A percentile compares a stretch with the other conserved stretches of the same genome.
Conservation (phyloP, 306 rosid genomes). For the Vigna hirtella region DNA sequence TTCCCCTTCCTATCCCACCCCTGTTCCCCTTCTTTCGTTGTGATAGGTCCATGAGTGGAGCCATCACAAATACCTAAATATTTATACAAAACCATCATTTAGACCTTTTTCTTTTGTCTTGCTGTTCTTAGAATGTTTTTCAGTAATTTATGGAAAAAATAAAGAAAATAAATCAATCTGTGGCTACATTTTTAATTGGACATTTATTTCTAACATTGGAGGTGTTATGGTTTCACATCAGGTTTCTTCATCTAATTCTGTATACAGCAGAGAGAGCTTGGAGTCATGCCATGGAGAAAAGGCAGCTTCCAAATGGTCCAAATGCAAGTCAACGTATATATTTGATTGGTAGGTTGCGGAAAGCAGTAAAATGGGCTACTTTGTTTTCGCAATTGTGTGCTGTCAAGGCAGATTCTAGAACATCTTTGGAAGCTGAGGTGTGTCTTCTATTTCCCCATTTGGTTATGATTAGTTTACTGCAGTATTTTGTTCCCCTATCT, state of each 20-base stretch:
- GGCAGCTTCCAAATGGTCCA: constrained; percentile 96
- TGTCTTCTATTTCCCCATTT: constrained; percentile 33
- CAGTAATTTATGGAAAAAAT: background rate
- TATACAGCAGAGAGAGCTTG: constrained; percentile 97
- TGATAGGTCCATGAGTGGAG: background rate
- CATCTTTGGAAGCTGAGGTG: constrained; percentile 99
- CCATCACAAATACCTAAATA: background rate
- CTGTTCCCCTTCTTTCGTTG: background rate
- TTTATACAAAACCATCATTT: constrained; percentile 18
- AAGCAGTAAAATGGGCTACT: constrained; percentile 94
- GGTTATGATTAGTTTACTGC: constrained; percentile 16
- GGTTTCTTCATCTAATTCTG: constrained; percentile 91
- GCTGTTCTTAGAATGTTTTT: background rate
- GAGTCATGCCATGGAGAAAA: constrained; percentile 99
- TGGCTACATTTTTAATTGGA: constrained; percentile 1
- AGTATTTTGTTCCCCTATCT: background rate
- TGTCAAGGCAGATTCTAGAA: constrained; percentile 89
- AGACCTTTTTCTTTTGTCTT: background rate
- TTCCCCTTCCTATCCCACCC: background rate
- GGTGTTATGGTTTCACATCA: constrained; percentile 54
- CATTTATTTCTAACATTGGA: constrained; percentile 35
- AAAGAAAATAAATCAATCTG: constrained; percentile 3
- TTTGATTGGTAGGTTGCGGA: constrained; percentile 96
- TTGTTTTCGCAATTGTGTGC: constrained; percentile 88
- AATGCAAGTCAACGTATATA: constrained; percentile 84